Percentiles rank a stretch among this genome's conserved stretches.
phyloP scores from a whole-genome alignment of 768 basidiomycete species.

The Leccinum boreale region DNA sequence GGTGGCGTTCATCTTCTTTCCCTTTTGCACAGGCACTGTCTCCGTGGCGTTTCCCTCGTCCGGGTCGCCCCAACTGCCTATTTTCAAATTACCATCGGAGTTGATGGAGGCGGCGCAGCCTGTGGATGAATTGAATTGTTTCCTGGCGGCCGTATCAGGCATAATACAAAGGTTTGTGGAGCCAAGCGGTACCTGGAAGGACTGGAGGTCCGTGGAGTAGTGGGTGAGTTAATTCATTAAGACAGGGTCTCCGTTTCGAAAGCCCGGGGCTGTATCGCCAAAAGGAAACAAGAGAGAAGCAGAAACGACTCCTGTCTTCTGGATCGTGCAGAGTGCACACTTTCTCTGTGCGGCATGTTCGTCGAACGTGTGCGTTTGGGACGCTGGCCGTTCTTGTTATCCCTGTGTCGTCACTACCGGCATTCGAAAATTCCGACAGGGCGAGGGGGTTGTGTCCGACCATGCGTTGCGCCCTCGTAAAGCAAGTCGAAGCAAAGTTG shows the following conservation, averaged over 20 bases:
- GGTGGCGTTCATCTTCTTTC: conserved; percentile 12
- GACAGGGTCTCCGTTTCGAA: conserved; percentile 19
- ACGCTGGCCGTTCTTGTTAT: neutral
- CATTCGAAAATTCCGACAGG: neutral
- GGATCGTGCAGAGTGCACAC: neutral
- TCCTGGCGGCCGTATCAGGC: conserved; percentile 5
- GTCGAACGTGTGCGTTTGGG: conserved; percentile 6
- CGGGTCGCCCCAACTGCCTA: conserved; percentile 5
- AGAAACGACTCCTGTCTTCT: neutral
- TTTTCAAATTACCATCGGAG: conserved; percentile 26
- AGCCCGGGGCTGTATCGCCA: conserved; percentile 1
- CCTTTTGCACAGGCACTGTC: conserved; percentile 6
- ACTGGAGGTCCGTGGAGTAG: conserved; percentile 22
- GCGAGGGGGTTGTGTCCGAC: neutral
- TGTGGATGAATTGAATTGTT: neutral
- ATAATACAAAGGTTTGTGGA: conserved; percentile 17
- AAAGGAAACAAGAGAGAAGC: neutral
- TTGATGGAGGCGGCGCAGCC: conserved; percentile 20
- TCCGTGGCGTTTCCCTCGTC: conserved; percentile 25
- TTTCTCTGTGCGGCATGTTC: conserved; percentile 18
- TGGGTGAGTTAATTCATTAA: conserved; percentile 1
- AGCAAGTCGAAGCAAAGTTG: neutral
- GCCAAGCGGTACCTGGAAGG: conserved; percentile 3
- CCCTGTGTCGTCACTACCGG: conserved; percentile 12
- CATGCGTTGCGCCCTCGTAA: conserved; percentile 7